Percentiles rank a stretch among this genome's conserved stretches.
Conservation (phyloP, 345 rosid species). For the Eucalyptus erythrocorys region DNA sequence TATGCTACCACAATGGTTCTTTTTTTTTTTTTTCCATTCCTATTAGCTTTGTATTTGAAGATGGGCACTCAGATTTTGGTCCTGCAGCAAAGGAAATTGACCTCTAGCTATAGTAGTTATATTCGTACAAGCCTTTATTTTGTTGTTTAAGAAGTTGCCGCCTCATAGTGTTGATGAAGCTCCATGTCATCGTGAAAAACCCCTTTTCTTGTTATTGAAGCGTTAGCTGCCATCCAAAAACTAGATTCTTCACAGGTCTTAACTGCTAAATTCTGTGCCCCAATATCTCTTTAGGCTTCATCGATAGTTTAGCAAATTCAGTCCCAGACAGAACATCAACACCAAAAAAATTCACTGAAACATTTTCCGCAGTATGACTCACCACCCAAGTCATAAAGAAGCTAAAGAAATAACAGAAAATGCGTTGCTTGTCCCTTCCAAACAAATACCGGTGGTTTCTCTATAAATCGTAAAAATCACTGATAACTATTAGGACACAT, state of each 20-base stretch:
- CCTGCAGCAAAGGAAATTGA: no score
- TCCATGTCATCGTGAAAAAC: no score
- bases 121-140: no score
- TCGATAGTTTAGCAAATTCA: not conserved
- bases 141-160: no score
- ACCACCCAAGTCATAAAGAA: not conserved
- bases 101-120: no score
- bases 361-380: not conserved
- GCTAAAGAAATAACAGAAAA: not conserved
- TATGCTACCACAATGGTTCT: no score
- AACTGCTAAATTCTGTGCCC: not conserved
- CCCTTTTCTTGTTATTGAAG: no score
- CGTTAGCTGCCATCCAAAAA: not conserved
- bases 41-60: no score
- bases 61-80: no score
- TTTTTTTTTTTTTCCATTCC: no score
- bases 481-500: not conserved
- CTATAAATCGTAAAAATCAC: not conserved
- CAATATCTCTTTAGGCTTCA: not conserved
- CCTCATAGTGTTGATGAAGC: no score
- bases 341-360: not conserved
- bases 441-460: not conserved
- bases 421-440: not conserved
- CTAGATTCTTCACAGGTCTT: not conserved
- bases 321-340: not conserved